phyloP scores from a whole-genome alignment of 129 eudicot genomes.

The Artemisia annua region DNA sequence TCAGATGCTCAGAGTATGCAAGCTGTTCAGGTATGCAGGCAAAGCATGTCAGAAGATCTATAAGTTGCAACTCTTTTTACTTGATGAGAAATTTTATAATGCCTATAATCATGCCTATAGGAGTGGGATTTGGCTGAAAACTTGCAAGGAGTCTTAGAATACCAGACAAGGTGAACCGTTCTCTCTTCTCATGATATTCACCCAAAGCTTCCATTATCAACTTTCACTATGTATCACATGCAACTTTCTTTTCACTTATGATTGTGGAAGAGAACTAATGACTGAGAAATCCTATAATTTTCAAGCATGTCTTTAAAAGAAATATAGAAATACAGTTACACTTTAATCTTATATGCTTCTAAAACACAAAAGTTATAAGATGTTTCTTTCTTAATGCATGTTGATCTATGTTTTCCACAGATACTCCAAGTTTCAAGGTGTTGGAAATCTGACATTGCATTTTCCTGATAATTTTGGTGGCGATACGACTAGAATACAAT shows the following conservation, averaged over 20 bases:
- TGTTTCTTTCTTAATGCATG: slow-evolving; percentile 6
- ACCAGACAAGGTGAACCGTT: slow-evolving; percentile 81
- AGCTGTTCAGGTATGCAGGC: slow-evolving; percentile 70
- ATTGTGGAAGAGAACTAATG: not conserved
- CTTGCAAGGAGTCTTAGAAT: slow-evolving; percentile 84
- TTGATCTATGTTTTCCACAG: slow-evolving; percentile 43
- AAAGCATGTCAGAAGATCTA: slow-evolving; percentile 11
- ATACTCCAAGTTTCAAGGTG: slow-evolving; percentile 91
- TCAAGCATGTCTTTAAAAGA: not conserved
- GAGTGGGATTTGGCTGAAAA: slow-evolving; percentile 98
- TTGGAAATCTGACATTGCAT: slow-evolving; percentile 92
- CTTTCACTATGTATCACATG: not conserved
- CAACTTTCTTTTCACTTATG: slow-evolving; percentile 1
- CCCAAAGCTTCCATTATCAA: not conserved
- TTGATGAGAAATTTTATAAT: slow-evolving; percentile 12
- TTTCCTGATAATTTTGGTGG: slow-evolving; percentile 96
- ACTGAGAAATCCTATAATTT: not conserved
- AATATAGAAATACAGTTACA: not conserved
- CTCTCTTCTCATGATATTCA: not conserved
- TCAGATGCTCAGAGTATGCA: slow-evolving; percentile 99
- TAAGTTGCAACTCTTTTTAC: slow-evolving; percentile 3
- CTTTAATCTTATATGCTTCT: slow-evolving; percentile 3
- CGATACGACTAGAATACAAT: slow-evolving; percentile 78
- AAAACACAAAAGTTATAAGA: slow-evolving; percentile 7
- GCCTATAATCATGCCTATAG: slow-evolving; percentile 35